Evolutionary conservation across 306 rosid species (phyloP).

Genomic region (Glycyrrhiza uralensis): DNA sequence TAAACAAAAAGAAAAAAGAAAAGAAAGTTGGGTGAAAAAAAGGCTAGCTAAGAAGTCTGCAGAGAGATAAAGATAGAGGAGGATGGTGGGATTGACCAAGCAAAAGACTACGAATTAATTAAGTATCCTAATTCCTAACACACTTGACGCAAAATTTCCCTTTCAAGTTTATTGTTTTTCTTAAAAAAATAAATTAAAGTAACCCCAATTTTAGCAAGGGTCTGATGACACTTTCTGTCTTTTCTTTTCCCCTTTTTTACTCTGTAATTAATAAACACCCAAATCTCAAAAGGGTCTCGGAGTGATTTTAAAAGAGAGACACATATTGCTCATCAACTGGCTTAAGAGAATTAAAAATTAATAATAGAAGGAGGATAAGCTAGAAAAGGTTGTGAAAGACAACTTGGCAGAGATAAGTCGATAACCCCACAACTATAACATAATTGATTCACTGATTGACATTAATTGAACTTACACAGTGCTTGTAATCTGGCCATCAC

Average conservation of each 20-base stretch:
- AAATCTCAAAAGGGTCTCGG: slow-evolving; percentile 49
- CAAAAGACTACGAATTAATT: slow-evolving; percentile 51
- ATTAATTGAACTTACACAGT: slow-evolving; percentile 18
- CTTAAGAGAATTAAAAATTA: slow-evolving; percentile 18
- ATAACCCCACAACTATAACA: slow-evolving; percentile 44
- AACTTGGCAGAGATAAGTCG: slow-evolving; percentile 33
- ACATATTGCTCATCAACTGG: background rate
- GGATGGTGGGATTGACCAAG: slow-evolving; percentile 32
- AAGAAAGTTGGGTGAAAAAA: slow-evolving; percentile 25
- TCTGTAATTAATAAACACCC: slow-evolving; percentile 64
- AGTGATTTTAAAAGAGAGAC: slow-evolving; percentile 22
- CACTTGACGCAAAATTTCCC: slow-evolving; percentile 31
- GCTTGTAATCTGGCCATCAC: background rate
- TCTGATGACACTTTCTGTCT: slow-evolving; percentile 48
- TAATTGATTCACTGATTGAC: slow-evolving; percentile 65
- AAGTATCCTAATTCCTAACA: slow-evolving; percentile 31
- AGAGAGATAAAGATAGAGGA: slow-evolving; percentile 30
- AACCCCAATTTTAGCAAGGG: background rate
- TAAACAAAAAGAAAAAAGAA: background rate
- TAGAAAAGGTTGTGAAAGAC: slow-evolving; percentile 38
- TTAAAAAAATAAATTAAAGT: too few relatives aligned
- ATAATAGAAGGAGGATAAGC: slow-evolving; percentile 20
- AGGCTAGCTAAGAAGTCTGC: slow-evolving; percentile 26
- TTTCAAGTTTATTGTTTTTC: background rate
- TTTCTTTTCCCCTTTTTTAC: slow-evolving; percentile 37